Conservation (phyloP, 2,329 filamentous ascomycete genomes). For the Colletotrichum spaethianum region DNA sequence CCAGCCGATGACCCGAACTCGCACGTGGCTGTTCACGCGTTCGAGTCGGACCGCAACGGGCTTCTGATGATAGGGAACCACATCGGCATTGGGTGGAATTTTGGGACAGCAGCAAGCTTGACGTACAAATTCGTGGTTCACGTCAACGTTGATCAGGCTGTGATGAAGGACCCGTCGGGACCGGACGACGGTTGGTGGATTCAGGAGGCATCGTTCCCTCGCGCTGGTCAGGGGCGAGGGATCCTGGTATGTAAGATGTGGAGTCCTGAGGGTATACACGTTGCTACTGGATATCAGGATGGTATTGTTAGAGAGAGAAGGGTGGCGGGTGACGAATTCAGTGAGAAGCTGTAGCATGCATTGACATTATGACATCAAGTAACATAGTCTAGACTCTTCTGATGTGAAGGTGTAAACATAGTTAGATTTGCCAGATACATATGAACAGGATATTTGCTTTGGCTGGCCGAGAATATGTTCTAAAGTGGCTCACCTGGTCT, state of each 20-base stretch:
- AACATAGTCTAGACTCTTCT: neutral
- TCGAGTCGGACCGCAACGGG: slow-evolving; percentile 67
- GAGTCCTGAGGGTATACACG: slow-evolving; percentile 67
- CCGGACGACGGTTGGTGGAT: slow-evolving; percentile 65
- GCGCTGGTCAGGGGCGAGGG: slow-evolving; percentile 61
- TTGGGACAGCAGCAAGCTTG: slow-evolving; percentile 61
- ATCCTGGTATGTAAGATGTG: slow-evolving; percentile 66
- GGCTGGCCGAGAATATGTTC: neutral
- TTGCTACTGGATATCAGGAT: slow-evolving; percentile 70
- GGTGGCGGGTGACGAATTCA: slow-evolving; percentile 45
- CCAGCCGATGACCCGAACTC: slow-evolving; percentile 56
- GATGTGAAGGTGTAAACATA: neutral
- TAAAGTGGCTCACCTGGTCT: neutral
- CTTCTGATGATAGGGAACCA: slow-evolving; percentile 66
- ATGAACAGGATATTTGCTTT: neutral
- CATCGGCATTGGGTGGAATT: slow-evolving; percentile 59
- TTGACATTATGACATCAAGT: no score
- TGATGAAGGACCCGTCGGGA: slow-evolving; percentile 55
- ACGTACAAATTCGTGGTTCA: slow-evolving; percentile 69
- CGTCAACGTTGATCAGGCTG: slow-evolving; percentile 61
- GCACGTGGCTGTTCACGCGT: slow-evolving; percentile 65
- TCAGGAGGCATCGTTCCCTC: slow-evolving; percentile 65
- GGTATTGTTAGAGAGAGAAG: slow-evolving; percentile 54
- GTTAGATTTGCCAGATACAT: neutral
- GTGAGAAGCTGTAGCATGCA: slow-evolving; percentile 29